These are phyloP conservation scores for Beverwykella pulmonaria DNA, from an alignment of 495 filamentous ascomycete genomes.

Conservation along the genomic window DNA sequence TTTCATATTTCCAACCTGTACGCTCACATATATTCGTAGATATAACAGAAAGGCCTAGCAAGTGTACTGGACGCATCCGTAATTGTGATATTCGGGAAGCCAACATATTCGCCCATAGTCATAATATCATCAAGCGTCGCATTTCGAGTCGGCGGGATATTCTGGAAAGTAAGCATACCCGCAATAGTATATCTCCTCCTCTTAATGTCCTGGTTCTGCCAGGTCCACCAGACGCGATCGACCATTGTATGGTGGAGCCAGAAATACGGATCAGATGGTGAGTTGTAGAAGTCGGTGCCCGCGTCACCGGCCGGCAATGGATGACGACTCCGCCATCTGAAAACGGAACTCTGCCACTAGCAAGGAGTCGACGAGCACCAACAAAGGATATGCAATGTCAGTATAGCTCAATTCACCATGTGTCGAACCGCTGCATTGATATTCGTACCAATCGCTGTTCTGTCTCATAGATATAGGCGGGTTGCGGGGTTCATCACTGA, in stretches of 20 bases:
- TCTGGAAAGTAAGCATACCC: conserved; percentile 16
- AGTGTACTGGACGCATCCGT: conserved; percentile 4
- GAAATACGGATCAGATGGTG: conserved; percentile 67
- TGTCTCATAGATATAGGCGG: no score
- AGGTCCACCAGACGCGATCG: conserved; percentile 69
- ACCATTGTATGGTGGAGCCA: conserved; percentile 70
- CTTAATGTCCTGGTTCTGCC: conserved; percentile 60
- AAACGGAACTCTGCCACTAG: no score
- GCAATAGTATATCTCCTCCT: neutral
- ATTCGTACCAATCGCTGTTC: no score
- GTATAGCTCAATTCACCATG: no score
- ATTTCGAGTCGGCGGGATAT: conserved; percentile 16
- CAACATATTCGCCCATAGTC: conserved; percentile 2
- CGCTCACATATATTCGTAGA: conserved; percentile 26
- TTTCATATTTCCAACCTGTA: no score
- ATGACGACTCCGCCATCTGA: no score
- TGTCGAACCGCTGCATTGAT: no score
- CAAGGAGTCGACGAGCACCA: conserved; percentile 46
- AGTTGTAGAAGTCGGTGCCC: conserved; percentile 59
- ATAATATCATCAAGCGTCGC: conserved; percentile 19
- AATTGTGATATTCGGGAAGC: conserved; percentile 5
- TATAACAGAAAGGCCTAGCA: conserved; percentile 13
- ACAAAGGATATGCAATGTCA: no score
- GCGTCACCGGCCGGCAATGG: conserved; percentile 50
- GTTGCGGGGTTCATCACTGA: no score